These are phyloP conservation scores for Thelonectria olida DNA, from an alignment of 2,329 filamentous ascomycete species.

Conservation along the genomic window DNA sequence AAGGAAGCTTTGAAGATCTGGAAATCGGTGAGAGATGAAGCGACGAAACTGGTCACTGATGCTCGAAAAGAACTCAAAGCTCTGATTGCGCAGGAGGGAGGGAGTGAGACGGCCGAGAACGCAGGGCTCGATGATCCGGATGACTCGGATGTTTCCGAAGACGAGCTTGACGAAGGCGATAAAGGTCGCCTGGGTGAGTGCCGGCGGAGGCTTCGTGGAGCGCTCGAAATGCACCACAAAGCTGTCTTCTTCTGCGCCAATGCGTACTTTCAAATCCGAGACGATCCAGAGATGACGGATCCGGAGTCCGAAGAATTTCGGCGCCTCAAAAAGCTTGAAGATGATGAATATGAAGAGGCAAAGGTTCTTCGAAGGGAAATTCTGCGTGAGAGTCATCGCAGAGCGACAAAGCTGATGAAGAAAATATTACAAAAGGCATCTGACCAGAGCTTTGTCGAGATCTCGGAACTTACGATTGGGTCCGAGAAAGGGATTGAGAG, in stretches of 20 bases:
- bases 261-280: constrained; percentile 84
- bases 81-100: constrained; percentile 52
- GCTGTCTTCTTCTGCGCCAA: constrained; percentile 88
- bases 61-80: constrained; percentile 68
- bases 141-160: constrained; percentile 41
- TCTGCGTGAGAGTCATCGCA: constrained; percentile 61
- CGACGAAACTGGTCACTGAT: constrained; percentile 64
- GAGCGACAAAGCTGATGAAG: constrained; percentile 63
- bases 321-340: constrained; percentile 74
- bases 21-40: constrained; percentile 63
- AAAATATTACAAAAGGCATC: constrained; percentile 64
- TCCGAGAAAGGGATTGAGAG: constrained; percentile 76
- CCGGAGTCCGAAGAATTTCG: constrained; percentile 75
- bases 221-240: constrained; percentile 83
- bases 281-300: constrained; percentile 68
- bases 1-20: constrained; percentile 77
- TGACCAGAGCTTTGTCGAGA: constrained; percentile 65
- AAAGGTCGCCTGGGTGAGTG: constrained; percentile 62
- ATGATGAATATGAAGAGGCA: constrained; percentile 78
- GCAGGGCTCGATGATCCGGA: constrained; percentile 8
- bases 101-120: constrained; percentile 4
- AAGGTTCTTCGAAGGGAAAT: constrained; percentile 83
- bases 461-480: constrained; percentile 66
- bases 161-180: constrained; percentile 47
- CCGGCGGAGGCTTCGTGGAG: constrained; percentile 72